Conservation (phyloP, 1,284 basidiomycete species). For the Microbotryomycetes sp. region DNA sequence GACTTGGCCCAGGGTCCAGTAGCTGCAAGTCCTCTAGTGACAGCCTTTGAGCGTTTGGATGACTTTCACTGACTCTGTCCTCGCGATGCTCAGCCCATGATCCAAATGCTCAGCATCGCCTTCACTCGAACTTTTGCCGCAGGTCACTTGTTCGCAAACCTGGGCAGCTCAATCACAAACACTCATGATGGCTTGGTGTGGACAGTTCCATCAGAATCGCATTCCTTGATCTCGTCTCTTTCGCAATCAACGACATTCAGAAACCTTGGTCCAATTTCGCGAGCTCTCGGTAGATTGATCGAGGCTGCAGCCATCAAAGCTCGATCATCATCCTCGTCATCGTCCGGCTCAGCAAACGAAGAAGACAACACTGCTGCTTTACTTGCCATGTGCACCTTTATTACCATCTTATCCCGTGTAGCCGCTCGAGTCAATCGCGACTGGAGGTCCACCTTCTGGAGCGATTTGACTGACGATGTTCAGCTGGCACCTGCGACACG, state of each 20-base stretch:
- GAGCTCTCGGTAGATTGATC: slow-evolving; percentile 30
- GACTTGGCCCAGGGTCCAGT: slow-evolving; percentile 6
- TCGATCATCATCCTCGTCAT: background rate
- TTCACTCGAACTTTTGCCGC: slow-evolving; percentile 24
- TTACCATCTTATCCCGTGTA: slow-evolving; percentile 11
- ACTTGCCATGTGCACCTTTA: slow-evolving; percentile 5
- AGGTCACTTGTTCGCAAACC: slow-evolving; percentile 29
- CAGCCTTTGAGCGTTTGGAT: too few species aligned
- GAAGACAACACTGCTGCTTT: slow-evolving; percentile 3
- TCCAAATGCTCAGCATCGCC: slow-evolving; percentile 7
- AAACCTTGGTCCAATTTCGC: slow-evolving; percentile 30
- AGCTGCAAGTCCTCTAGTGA: too few species aligned
- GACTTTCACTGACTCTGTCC: background rate
- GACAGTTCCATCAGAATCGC: slow-evolving; percentile 21
- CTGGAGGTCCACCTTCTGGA: slow-evolving; percentile 30
- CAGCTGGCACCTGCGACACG: slow-evolving; percentile 26
- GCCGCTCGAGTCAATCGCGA: slow-evolving; percentile 8
- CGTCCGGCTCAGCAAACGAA: too few species aligned
- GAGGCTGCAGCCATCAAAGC: slow-evolving; percentile 18
- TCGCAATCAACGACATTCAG: slow-evolving; percentile 6
- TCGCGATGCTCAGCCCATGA: slow-evolving; percentile 8
- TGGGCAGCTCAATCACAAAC: slow-evolving; percentile 18
- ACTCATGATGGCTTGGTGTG: slow-evolving; percentile 21
- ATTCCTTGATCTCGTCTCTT: slow-evolving; percentile 10
- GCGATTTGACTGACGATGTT: slow-evolving; percentile 18